Percentiles rank a stretch among this genome's conserved stretches.
phyloP scores from a whole-genome alignment of 2,329 filamentous ascomycete species.

The Trichoderma sp. region DNA sequence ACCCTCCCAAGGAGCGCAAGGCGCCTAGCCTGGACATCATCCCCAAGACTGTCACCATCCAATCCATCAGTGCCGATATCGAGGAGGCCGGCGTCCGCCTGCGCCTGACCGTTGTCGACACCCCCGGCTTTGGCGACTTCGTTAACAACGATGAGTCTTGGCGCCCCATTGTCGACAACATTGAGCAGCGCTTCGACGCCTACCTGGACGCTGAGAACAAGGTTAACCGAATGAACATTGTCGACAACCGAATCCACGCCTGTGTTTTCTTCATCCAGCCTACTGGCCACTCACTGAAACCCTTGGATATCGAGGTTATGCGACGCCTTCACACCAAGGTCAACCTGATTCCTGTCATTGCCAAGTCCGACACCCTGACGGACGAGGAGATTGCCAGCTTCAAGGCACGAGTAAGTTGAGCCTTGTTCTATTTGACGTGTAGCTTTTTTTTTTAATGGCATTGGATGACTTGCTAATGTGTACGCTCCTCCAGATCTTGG shows the following conservation, averaged over 20 bases:
- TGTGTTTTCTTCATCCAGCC: slow-evolving; percentile 99
- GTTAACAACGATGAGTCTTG: slow-evolving; percentile 99
- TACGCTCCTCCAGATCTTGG: slow-evolving; percentile 69
- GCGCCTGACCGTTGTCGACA: slow-evolving; percentile 94
- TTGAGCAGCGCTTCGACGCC: slow-evolving; percentile 97
- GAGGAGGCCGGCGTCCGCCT: slow-evolving; percentile 98
- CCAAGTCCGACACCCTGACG: slow-evolving; percentile 96
- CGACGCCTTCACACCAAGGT: slow-evolving; percentile 99
- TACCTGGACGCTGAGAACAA: slow-evolving; percentile 99
- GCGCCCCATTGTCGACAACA: slow-evolving; percentile 99
- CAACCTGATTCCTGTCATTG: slow-evolving; percentile 98
- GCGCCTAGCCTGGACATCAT: slow-evolving; percentile 96
- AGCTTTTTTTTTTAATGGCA: not conserved
- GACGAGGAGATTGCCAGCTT: slow-evolving; percentile 94
- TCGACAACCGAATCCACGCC: slow-evolving; percentile 98
- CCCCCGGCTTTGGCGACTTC: slow-evolving; percentile 97
- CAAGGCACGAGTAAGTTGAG: slow-evolving; percentile 86
- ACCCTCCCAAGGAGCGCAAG: slow-evolving; percentile 98
- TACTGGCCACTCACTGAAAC: slow-evolving; percentile 97
- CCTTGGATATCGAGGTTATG: slow-evolving; percentile 99
- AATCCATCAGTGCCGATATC: slow-evolving; percentile 94
- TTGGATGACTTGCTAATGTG: not conserved
- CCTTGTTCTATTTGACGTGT: not conserved
- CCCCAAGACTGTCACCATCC: slow-evolving; percentile 94
- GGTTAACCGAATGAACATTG: slow-evolving; percentile 99